Evolutionary conservation across 352 stramenopile genomes (phyloP).

Genomic region (Pythium vanterpoolii): DNA sequence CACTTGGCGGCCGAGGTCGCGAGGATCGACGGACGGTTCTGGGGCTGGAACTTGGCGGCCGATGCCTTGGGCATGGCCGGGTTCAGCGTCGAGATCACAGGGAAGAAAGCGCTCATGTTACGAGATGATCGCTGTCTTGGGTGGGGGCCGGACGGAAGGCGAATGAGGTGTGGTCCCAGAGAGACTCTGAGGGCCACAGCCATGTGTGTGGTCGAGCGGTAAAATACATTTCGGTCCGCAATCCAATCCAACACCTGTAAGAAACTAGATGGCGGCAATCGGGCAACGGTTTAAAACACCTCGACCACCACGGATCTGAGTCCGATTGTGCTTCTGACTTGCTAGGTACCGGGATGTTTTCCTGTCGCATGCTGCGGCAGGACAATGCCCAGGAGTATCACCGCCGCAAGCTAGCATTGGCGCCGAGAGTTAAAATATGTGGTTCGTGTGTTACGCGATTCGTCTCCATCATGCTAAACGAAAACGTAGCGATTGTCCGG

Average conservation of each 20-base stretch:
- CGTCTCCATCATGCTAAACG: too few relatives aligned
- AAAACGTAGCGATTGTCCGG: slow-evolving; percentile 8
- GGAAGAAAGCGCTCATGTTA: slow-evolving; percentile 76
- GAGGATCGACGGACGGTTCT: slow-evolving; percentile 47
- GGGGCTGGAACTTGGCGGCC: slow-evolving; percentile 37
- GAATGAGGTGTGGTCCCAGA: slow-evolving; percentile 39
- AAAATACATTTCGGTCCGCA: slow-evolving; percentile 25
- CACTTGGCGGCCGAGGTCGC: slow-evolving; percentile 80
- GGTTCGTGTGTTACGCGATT: neutral
- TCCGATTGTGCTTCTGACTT: neutral
- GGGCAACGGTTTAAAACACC: slow-evolving; percentile 25
- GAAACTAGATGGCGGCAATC: neutral
- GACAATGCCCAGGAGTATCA: neutral
- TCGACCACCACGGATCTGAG: too few relatives aligned
- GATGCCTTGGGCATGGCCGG: slow-evolving; percentile 46
- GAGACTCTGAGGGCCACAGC: slow-evolving; percentile 21
- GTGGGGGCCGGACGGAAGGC: slow-evolving; percentile 58
- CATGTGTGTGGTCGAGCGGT: slow-evolving; percentile 19
- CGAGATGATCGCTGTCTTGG: slow-evolving; percentile 15
- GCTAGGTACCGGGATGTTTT: neutral
- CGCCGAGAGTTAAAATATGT: neutral
- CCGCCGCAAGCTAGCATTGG: neutral
- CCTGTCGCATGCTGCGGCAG: slow-evolving; percentile 7
- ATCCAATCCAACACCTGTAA: neutral
- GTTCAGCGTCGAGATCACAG: slow-evolving; percentile 69